Evolutionary conservation across 768 basidiomycete genomes (phyloP).

Genomic region (Lactifluus pinguis): DNA sequence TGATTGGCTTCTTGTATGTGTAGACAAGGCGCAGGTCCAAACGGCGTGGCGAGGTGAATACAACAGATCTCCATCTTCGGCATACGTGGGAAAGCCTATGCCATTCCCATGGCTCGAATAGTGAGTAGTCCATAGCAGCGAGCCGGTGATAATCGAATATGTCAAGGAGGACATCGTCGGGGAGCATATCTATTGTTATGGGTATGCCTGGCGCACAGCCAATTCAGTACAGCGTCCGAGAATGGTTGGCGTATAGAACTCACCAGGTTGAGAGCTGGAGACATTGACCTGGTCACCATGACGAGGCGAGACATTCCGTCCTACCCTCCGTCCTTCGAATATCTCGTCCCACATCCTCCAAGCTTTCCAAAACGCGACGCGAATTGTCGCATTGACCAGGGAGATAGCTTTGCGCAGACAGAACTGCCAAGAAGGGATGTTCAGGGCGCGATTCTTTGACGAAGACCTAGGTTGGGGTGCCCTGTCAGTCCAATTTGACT

Average conservation of each 20-base stretch:
- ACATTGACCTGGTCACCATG: background rate
- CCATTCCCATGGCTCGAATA: constrained; percentile 12
- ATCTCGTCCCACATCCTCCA: constrained; percentile 3
- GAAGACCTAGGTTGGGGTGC: background rate
- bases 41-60: constrained; percentile 7
- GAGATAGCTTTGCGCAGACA: background rate
- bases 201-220: background rate
- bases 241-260: background rate
- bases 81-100: constrained; percentile 13
- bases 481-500: background rate
- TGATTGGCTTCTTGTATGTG: constrained; percentile 9
- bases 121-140: background rate
- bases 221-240: background rate
- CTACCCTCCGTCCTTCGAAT: background rate
- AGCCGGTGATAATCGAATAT: constrained; percentile 9
- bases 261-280: background rate
- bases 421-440: background rate
- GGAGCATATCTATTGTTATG: background rate
- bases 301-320: background rate
- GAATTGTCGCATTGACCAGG: constrained; percentile 4
- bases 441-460: background rate
- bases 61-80: constrained; percentile 5
- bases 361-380: background rate
- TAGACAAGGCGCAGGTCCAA: constrained; percentile 10
- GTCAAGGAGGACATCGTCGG: constrained; percentile 11